A percentile compares a stretch with the other conserved stretches of the same genome.
Evolutionary conservation across 2,329 filamentous ascomycete genomes (phyloP).

Genomic region (Trichoderma breve): DNA sequence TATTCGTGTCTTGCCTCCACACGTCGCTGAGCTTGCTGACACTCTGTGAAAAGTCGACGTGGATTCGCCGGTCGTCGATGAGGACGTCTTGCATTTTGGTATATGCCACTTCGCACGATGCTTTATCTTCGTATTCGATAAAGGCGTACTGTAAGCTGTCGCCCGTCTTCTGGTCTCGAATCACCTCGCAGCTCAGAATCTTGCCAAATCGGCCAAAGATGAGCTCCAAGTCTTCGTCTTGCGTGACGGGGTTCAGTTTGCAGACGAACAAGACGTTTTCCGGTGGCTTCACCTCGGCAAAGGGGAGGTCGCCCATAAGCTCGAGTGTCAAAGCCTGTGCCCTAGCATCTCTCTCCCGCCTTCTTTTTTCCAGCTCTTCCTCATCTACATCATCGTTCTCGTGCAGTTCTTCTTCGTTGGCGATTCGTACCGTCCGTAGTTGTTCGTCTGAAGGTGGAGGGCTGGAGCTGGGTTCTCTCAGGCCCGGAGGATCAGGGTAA

Average conservation of each 20-base stretch:
- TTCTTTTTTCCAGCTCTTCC: conserved; percentile 73
- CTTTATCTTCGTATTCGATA: conserved; percentile 92
- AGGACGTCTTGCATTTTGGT: conserved; percentile 98
- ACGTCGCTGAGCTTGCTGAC: conserved; percentile 82
- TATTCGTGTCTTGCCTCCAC: conserved; percentile 84
- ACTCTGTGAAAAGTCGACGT: conserved; percentile 98
- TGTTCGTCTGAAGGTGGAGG: conserved; percentile 81
- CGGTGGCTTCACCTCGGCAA: conserved; percentile 94
- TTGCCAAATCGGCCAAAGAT: conserved; percentile 97
- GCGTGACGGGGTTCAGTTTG: conserved; percentile 96
- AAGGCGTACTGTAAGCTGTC: conserved; percentile 98
- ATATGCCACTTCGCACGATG: conserved; percentile 90
- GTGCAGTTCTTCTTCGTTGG: conserved; percentile 79
- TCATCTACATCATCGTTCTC: conserved; percentile 70
- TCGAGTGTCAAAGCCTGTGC: conserved; percentile 93
- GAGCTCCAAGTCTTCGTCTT: conserved; percentile 88
- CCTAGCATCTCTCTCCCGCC: conserved; percentile 84
- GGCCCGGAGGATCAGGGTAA: conserved; percentile 74
- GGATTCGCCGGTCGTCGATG: conserved; percentile 95
- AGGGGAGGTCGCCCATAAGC: conserved; percentile 96
- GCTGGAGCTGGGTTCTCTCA: conserved; percentile 75
- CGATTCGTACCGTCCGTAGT: conserved; percentile 86
- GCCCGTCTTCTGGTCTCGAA: conserved; percentile 87
- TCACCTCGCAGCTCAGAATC: conserved; percentile 93
- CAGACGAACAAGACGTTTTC: conserved; percentile 98